phyloP scores from a whole-genome alignment of 1,284 basidiomycete species.

The Ganoderma multipileum region DNA sequence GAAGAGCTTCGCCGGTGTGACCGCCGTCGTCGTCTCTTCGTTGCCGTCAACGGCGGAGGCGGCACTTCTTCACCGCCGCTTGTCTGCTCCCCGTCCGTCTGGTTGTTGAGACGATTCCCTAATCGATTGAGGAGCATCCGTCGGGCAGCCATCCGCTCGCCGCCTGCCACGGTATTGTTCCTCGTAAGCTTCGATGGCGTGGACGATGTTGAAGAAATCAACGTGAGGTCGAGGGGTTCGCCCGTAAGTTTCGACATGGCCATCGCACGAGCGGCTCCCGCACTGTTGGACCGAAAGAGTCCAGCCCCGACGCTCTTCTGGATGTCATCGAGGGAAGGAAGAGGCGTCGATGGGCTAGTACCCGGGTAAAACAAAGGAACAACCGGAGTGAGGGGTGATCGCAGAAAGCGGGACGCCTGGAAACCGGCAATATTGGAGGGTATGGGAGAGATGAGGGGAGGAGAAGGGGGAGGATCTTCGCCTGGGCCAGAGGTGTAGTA shows the following conservation, averaged over 20 bases:
- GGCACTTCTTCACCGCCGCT: constrained; percentile 69
- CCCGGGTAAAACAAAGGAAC: constrained; percentile 63
- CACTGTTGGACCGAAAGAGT: constrained; percentile 81
- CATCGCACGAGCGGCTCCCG: constrained; percentile 65
- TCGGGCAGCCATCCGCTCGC: constrained; percentile 74
- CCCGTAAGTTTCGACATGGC: constrained; percentile 80
- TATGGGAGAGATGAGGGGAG: constrained; percentile 66
- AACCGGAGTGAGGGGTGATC: constrained; percentile 55
- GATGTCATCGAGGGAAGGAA: constrained; percentile 76
- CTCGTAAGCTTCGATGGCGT: constrained; percentile 62
- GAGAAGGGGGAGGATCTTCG: constrained; percentile 50
- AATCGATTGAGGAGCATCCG: constrained; percentile 68
- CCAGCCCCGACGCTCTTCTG: constrained; percentile 52
- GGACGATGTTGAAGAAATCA: constrained; percentile 47
- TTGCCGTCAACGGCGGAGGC: constrained; percentile 44
- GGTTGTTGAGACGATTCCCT: constrained; percentile 62
- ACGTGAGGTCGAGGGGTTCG: constrained; percentile 55
- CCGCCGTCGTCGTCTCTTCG: constrained; percentile 60
- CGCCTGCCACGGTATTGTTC: constrained; percentile 82
- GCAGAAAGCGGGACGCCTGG: constrained; percentile 58
- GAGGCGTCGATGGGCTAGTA: constrained; percentile 68
- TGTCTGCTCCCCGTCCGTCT: constrained; percentile 65
- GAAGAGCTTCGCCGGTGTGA: constrained; percentile 65
- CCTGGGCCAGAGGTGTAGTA: constrained; percentile 45
- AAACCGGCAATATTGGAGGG: constrained; percentile 64